Evolutionary conservation across 805 yeast species (phyloP).

Genomic region (Spencermartinsiella europaea): DNA sequence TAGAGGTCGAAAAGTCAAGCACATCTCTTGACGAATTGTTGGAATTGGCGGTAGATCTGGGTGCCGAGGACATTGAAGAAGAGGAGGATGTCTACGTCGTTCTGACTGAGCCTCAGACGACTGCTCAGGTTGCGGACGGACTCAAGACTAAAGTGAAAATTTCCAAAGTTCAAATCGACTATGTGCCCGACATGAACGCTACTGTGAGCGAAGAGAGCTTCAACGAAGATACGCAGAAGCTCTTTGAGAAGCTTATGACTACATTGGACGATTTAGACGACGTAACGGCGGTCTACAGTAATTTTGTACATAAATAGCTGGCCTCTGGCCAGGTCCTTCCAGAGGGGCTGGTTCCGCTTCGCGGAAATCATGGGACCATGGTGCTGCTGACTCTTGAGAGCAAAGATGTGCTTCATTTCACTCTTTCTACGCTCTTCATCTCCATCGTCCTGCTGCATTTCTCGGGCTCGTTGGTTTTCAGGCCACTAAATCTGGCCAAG

Average conservation of each 20-base stretch:
- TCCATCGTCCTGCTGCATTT: too few species aligned
- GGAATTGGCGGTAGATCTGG: constrained; percentile 70
- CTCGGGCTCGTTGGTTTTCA: too few species aligned
- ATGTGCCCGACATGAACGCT: constrained; percentile 57
- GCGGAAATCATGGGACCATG: too few species aligned
- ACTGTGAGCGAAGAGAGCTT: constrained; percentile 15
- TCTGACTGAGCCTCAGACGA: constrained; percentile 57
- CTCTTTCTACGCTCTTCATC: too few species aligned
- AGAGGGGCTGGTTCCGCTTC: background rate
- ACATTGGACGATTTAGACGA: constrained; percentile 77
- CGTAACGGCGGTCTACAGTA: constrained; percentile 62
- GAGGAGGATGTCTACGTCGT: constrained; percentile 40
- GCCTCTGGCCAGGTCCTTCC: background rate
- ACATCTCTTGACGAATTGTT: constrained; percentile 57
- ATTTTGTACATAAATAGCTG: constrained; percentile 1
- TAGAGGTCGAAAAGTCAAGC: constrained; percentile 40
- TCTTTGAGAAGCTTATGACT: constrained; percentile 52
- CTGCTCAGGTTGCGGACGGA: constrained; percentile 55
- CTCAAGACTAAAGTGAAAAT: constrained; percentile 53
- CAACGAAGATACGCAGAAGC: constrained; percentile 44
- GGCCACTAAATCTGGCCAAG: too few species aligned
- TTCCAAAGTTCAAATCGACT: constrained; percentile 67
- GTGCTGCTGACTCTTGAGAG: too few species aligned
- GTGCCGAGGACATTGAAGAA: constrained; percentile 54
- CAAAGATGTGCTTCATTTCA: too few species aligned